A percentile compares a stretch with the other conserved stretches of the same genome.
These are phyloP conservation scores for Danielia reshetovae DNA, from an alignment of 805 yeast genomes.

Conservation along the genomic window DNA sequence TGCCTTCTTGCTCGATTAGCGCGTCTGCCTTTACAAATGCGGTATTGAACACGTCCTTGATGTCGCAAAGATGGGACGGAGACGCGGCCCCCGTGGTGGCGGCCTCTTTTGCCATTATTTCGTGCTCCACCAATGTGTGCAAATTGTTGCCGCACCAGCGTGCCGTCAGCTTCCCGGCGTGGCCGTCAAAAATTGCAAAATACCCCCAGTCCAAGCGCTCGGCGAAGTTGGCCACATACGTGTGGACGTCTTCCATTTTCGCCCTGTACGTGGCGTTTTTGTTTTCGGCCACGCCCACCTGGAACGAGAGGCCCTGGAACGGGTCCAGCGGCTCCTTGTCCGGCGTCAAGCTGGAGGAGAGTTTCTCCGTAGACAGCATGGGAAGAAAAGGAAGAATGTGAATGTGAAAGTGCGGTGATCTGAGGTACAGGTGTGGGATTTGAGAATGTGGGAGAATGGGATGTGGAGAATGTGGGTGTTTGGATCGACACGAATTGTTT, in stretches of 20 bases:
- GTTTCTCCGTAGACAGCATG: background rate
- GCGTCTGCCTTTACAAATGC: constrained; percentile 76
- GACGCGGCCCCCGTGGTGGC: constrained; percentile 14
- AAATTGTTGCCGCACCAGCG: constrained; percentile 90
- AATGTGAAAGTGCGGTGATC: constrained; percentile 1
- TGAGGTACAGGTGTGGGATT: constrained; percentile 5
- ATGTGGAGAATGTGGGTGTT: too few species aligned
- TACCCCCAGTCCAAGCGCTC: constrained; percentile 90
- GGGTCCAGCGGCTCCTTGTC: constrained; percentile 29
- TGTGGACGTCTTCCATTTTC: constrained; percentile 95
- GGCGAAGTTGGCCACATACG: constrained; percentile 89
- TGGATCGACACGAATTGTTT: too few species aligned
- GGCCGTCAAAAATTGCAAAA: constrained; percentile 95
- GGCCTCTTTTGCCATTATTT: constrained; percentile 33
- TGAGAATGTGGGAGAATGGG: too few species aligned
- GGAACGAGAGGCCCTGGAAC: constrained; percentile 60
- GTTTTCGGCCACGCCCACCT: constrained; percentile 91
- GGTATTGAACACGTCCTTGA: constrained; percentile 61
- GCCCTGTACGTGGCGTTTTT: constrained; percentile 75
- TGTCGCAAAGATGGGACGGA: constrained; percentile 33
- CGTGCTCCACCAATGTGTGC: constrained; percentile 64
- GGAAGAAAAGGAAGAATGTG: background rate
- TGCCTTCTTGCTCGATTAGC: constrained; percentile 53
- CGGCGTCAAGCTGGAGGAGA: background rate
- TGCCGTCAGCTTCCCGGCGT: constrained; percentile 91